A percentile compares a stretch with the other conserved stretches of the same genome.
Evolutionary conservation across 108 stramenopile species (phyloP).

Genomic region (Conticribra weissflogii): DNA sequence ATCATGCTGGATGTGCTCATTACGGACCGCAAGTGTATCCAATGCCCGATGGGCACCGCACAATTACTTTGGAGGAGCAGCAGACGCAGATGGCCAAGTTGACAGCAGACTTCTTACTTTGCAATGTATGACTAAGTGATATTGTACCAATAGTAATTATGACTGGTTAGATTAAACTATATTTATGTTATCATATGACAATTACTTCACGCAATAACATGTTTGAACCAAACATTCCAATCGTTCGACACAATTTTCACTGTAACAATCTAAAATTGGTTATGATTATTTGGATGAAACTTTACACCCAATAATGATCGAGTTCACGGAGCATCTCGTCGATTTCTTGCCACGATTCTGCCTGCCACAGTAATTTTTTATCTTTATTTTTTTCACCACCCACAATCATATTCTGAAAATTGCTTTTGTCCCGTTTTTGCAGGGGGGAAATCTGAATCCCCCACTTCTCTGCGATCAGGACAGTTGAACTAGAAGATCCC

Average conservation of each 20-base stretch:
- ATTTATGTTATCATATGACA: too few species aligned
- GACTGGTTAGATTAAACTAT: too few species aligned
- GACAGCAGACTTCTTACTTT: slow-evolving; percentile 46
- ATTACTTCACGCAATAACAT: too few species aligned
- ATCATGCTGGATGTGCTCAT: slow-evolving; percentile 51
- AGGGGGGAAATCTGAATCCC: slow-evolving; percentile 41
- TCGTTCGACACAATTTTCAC: too few species aligned
- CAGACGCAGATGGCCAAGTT: slow-evolving; percentile 33
- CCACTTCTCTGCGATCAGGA: slow-evolving; percentile 39
- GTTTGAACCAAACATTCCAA: too few species aligned
- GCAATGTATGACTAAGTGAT: neutral
- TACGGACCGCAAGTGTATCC: slow-evolving; percentile 55
- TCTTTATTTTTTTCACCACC: neutral
- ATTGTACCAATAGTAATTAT: too few species aligned
- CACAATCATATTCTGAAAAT: slow-evolving; percentile 8
- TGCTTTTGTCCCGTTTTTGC: slow-evolving; percentile 21
- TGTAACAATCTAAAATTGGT: neutral
- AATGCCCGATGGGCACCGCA: slow-evolving; percentile 35
- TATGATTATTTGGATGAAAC: neutral
- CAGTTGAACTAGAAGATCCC: slow-evolving; percentile 43
- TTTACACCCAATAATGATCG: slow-evolving; percentile 25
- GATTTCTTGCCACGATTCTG: slow-evolving; percentile 41
- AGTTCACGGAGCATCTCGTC: slow-evolving; percentile 37
- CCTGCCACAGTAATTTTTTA: slow-evolving; percentile 25
- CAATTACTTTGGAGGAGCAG: slow-evolving; percentile 53